Percentiles rank a stretch among this genome's conserved stretches.
Conservation (phyloP, 345 rosid genomes). For the Microcos paniculata region DNA sequence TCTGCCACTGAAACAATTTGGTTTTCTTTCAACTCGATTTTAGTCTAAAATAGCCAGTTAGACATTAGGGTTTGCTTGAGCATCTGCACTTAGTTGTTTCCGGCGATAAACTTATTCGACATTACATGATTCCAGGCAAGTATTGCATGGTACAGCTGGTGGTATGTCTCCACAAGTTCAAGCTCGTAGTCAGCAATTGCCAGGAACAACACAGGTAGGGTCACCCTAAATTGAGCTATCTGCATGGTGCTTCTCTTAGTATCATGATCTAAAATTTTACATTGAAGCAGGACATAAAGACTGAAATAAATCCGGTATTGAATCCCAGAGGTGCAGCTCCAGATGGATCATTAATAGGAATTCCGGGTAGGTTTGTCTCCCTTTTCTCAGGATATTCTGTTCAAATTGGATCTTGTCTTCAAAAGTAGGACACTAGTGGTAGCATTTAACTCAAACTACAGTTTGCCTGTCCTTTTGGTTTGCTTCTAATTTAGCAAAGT, state of each 20-base stretch:
- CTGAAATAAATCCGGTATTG: slow-evolving; percentile 80
- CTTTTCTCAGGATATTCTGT: slow-evolving; percentile 2
- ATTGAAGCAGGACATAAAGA: slow-evolving; percentile 78
- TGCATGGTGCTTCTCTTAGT: slow-evolving; percentile 1
- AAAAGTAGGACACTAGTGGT: slow-evolving; percentile 9
- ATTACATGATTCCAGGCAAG: slow-evolving; percentile 67
- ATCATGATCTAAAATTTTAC: slow-evolving; percentile 27
- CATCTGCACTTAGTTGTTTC: background rate
- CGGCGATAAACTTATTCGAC: background rate
- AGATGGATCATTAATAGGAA: slow-evolving; percentile 89
- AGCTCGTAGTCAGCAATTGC: slow-evolving; percentile 77
- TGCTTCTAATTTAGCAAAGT: background rate
- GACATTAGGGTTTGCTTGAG: background rate
- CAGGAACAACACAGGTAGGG: slow-evolving; percentile 73
- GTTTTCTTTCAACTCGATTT: background rate
- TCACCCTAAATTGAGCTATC: background rate
- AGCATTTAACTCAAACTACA: background rate
- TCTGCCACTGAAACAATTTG: background rate
- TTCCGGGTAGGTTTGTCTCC: slow-evolving; percentile 59
- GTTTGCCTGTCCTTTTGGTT: background rate
- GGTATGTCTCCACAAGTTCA: slow-evolving; percentile 93
- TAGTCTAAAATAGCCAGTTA: background rate
- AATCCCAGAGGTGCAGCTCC: slow-evolving; percentile 85
- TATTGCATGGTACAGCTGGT: slow-evolving; percentile 78
- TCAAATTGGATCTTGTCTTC: slow-evolving; percentile 5